phyloP scores from a whole-genome alignment of 2,329 filamentous ascomycete species.

The Colletotrichum camelliae region DNA sequence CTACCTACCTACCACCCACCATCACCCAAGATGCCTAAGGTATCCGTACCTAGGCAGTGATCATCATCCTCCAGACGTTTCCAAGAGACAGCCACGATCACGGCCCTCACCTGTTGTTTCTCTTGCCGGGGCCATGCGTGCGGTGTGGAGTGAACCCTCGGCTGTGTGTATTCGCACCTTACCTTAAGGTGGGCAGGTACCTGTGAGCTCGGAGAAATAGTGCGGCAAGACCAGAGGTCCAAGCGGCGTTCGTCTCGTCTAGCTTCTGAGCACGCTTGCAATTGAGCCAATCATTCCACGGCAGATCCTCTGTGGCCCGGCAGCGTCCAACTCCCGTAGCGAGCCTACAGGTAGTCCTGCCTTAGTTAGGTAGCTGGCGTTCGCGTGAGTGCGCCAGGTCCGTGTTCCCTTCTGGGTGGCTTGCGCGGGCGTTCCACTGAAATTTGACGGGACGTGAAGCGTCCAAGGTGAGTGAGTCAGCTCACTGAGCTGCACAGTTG shows the following conservation, averaged over 20 bases:
- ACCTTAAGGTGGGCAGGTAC: neutral
- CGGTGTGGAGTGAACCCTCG: neutral
- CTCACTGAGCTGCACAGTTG: neutral
- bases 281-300: neutral
- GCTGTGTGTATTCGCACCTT: no score
- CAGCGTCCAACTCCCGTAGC: neutral
- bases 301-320: neutral
- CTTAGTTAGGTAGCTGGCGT: neutral
- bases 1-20: neutral
- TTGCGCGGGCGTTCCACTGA: conserved; percentile 18
- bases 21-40: neutral
- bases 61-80: neutral
- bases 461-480: neutral
- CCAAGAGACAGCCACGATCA: neutral
- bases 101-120: neutral
- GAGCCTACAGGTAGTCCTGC: neutral
- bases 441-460: neutral
- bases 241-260: neutral
- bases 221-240: neutral
- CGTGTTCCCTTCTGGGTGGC: neutral
- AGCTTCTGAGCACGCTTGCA: neutral
- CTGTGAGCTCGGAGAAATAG: neutral
- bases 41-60: neutral
- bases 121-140: neutral
- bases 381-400: neutral